Evolutionary conservation across 257 asterid species (phyloP).

Genomic region (Nicotiana benthamiana): DNA sequence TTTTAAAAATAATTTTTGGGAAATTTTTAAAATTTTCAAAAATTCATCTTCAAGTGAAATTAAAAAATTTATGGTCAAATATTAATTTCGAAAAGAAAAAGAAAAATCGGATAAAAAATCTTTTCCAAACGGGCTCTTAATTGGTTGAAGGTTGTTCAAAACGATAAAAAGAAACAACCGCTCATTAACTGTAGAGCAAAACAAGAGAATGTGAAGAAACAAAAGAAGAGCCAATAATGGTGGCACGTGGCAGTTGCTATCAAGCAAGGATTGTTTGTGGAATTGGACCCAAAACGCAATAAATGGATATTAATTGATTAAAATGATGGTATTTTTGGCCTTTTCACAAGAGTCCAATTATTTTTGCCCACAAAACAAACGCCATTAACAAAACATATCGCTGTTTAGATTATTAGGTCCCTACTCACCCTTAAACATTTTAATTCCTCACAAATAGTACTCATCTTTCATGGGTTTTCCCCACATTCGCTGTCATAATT

Average conservation of each 20-base stretch:
- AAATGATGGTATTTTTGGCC: slow-evolving; percentile 7
- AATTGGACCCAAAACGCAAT: slow-evolving; percentile 26
- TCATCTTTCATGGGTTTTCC: slow-evolving; percentile 17
- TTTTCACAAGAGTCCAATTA: slow-evolving; percentile 24
- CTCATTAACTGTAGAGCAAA: neutral
- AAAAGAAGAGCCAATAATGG: neutral
- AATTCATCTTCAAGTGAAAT: no score
- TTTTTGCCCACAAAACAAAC: slow-evolving; percentile 23
- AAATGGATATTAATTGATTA: slow-evolving; percentile 7
- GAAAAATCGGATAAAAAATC: no score
- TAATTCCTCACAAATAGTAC: slow-evolving; percentile 1
- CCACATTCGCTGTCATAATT: slow-evolving; percentile 27
- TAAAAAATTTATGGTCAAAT: no score
- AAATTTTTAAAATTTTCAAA: no score
- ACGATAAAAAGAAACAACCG: no score
- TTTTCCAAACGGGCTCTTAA: no score
- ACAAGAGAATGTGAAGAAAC: neutral
- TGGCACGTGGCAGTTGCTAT: slow-evolving; percentile 33
- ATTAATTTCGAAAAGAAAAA: no score
- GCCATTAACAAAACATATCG: slow-evolving; percentile 21
- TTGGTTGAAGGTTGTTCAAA: no score
- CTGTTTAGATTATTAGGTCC: slow-evolving; percentile 23
- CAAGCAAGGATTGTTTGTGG: slow-evolving; percentile 14
- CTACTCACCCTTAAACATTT: neutral
- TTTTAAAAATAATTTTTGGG: no score